These are phyloP conservation scores for Tuber umbilicatum DNA, from an alignment of 495 filamentous ascomycete genomes.

Conservation along the genomic window DNA sequence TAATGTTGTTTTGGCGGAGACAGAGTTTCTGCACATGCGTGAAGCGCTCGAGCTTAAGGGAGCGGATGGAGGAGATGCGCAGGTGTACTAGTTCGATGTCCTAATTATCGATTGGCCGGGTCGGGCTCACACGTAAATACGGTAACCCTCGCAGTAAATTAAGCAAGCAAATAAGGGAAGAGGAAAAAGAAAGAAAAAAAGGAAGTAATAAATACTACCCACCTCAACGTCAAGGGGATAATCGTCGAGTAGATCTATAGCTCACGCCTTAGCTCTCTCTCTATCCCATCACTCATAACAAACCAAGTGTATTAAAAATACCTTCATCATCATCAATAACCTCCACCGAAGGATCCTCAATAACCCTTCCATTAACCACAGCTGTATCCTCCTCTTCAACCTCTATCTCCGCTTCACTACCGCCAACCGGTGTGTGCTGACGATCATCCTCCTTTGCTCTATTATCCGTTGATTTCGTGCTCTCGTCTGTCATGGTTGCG, in stretches of 20 bases:
- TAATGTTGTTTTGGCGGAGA: conserved; percentile 87
- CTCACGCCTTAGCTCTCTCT: conserved; percentile 15
- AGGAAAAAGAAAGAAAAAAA: background rate
- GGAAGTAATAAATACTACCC: conserved; percentile 24
- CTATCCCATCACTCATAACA: background rate
- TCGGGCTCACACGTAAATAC: background rate
- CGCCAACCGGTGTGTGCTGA: background rate
- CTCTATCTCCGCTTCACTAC: background rate
- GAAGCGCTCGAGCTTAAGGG: conserved; percentile 76
- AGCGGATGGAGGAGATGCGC: conserved; percentile 70
- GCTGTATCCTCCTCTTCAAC: background rate
- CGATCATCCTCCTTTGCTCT: background rate
- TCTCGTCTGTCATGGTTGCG: background rate
- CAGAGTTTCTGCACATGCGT: conserved; percentile 70
- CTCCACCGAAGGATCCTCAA: conserved; percentile 23
- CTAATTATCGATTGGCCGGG: conserved; percentile 43
- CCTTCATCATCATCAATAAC: conserved; percentile 41
- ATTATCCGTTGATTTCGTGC: background rate
- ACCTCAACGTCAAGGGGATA: conserved; percentile 57
- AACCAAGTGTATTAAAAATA: conserved; percentile 17
- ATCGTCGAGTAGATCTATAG: conserved; percentile 59
- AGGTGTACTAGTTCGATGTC: conserved; percentile 88
- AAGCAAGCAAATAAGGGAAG: background rate
- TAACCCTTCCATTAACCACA: background rate
- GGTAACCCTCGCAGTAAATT: too few species aligned